phyloP scores from a whole-genome alignment of 1,284 basidiomycete species.

The Ganoderma leucocontextum region DNA sequence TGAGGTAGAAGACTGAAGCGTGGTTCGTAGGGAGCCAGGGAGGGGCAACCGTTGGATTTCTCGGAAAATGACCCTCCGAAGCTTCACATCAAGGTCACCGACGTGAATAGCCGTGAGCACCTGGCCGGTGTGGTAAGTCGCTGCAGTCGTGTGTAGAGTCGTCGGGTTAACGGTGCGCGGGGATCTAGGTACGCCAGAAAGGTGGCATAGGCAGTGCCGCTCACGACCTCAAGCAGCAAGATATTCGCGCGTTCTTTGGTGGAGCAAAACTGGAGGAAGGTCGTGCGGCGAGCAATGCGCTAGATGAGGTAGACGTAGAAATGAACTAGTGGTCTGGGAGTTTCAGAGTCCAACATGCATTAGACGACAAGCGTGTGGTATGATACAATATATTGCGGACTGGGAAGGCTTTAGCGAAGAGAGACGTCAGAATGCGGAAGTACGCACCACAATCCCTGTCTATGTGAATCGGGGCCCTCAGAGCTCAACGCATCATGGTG shows the following conservation, averaged over 20 bases:
- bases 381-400: conserved; percentile 23
- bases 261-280: conserved; percentile 49
- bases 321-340: conserved; percentile 27
- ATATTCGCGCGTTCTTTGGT: conserved; percentile 82
- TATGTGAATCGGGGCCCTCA: background rate
- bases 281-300: conserved; percentile 44
- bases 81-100: conserved; percentile 54
- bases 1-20: conserved; percentile 7
- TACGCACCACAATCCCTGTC: conserved; percentile 16
- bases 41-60: conserved; percentile 39
- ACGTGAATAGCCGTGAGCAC: conserved; percentile 66
- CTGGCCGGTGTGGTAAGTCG: conserved; percentile 61
- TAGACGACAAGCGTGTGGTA: conserved; percentile 23
- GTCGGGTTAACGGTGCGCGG: background rate
- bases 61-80: conserved; percentile 41
- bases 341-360: conserved; percentile 1
- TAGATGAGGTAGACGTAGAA: conserved; percentile 41
- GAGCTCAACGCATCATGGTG: conserved; percentile 41
- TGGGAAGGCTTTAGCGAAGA: conserved; percentile 15
- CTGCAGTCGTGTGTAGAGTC: background rate
- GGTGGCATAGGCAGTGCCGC: conserved; percentile 80
- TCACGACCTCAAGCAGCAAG: conserved; percentile 79
- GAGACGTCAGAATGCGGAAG: background rate
- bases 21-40: conserved; percentile 40
- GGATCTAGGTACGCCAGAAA: conserved; percentile 69